Evolutionary conservation across 768 basidiomycete genomes (phyloP).

Genomic region (Scleroderma citrinum): DNA sequence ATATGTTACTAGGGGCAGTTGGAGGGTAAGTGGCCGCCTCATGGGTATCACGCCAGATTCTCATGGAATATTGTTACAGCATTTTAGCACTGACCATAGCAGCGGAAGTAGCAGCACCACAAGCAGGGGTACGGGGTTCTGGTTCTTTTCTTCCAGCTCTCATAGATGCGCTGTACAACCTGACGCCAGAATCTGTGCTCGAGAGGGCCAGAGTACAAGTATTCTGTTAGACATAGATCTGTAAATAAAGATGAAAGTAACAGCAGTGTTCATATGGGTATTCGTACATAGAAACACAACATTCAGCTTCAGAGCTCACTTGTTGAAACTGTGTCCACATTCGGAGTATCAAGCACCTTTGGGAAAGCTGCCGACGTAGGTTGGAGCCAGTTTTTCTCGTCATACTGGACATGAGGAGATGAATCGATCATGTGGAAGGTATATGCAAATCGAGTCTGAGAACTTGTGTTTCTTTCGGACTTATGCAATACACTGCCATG

Average conservation of each 20-base stretch:
- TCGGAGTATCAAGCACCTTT: constrained; percentile 38
- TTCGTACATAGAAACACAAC: not conserved
- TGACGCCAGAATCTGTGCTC: constrained; percentile 34
- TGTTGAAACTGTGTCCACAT: constrained; percentile 1
- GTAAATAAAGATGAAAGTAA: not conserved
- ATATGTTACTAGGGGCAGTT: constrained; percentile 71
- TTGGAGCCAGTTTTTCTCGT: constrained; percentile 94
- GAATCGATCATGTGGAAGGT: constrained; percentile 95
- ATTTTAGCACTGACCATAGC: constrained; percentile 56
- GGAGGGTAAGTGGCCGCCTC: constrained; percentile 52
- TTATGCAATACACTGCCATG: constrained; percentile 93
- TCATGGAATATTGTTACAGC: constrained; percentile 22
- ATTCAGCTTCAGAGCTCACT: not conserved
- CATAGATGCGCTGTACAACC: constrained; percentile 52
- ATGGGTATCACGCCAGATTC: not conserved
- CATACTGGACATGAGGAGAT: constrained; percentile 63
- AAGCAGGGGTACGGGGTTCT: constrained; percentile 51
- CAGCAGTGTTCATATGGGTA: too few relatives aligned
- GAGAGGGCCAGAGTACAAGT: constrained; percentile 26
- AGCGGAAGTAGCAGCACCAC: constrained; percentile 49
- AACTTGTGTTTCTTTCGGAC: constrained; percentile 78
- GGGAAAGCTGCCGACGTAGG: constrained; percentile 84
- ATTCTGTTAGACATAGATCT: constrained; percentile 4
- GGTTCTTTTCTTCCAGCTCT: constrained; percentile 61
- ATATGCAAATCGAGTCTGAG: constrained; percentile 83